phyloP scores from a whole-genome alignment of 2,329 filamentous ascomycete species.

The Clarireedia paspali region DNA sequence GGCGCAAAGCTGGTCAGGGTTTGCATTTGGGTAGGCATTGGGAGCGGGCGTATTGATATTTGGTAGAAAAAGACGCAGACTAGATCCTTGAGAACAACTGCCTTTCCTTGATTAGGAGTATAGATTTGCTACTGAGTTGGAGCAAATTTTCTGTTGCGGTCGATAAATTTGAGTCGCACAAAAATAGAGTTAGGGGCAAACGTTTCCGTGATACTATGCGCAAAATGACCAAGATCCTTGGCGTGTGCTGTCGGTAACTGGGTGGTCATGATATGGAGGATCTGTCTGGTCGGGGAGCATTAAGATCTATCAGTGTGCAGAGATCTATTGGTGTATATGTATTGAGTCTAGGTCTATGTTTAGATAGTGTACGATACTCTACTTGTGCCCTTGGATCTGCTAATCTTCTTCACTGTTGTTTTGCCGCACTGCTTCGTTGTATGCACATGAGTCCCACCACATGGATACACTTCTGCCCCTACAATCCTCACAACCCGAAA shows the following conservation, averaged over 20 bases:
- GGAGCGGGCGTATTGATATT: constrained; percentile 23
- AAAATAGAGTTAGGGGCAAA: no score
- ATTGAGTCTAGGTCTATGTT: not conserved
- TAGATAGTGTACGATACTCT: constrained; percentile 36
- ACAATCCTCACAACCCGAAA: constrained; percentile 63
- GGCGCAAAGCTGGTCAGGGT: constrained; percentile 12
- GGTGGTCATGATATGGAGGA: no score
- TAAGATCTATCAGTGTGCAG: not conserved
- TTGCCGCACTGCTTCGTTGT: constrained; percentile 50
- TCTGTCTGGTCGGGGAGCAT: not conserved
- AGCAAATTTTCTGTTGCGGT: not conserved
- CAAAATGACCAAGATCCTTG: no score
- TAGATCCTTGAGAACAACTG: constrained; percentile 8
- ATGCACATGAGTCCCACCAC: constrained; percentile 66
- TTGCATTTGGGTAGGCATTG: constrained; percentile 24
- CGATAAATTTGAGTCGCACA: not conserved
- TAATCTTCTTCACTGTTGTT: constrained; percentile 60
- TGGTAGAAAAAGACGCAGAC: constrained; percentile 25
- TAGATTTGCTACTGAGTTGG: constrained; percentile 10
- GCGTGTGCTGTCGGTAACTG: no score
- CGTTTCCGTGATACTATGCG: no score
- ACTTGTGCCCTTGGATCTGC: constrained; percentile 54
- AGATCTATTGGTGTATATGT: not conserved
- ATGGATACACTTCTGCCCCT: constrained; percentile 63
- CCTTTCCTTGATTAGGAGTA: constrained; percentile 12